phyloP scores from a whole-genome alignment of 768 basidiomycete genomes.

The Strobilomyces confusus region DNA sequence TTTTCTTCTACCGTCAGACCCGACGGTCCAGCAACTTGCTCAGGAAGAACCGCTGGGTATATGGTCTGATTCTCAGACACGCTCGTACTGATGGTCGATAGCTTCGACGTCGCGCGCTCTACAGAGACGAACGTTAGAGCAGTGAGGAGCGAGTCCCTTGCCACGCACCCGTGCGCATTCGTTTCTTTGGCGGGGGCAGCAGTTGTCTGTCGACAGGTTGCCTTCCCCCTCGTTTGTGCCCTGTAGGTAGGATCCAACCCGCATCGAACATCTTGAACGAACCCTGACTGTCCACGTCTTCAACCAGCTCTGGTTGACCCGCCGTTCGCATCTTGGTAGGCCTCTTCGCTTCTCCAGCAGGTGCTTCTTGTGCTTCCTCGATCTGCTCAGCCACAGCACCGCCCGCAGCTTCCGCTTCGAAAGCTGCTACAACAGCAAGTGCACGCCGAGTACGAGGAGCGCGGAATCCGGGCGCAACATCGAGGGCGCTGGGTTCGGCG shows the following conservation, averaged over 20 bases:
- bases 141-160: not conserved
- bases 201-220: slow-evolving; percentile 40
- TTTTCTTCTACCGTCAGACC: slow-evolving; percentile 19
- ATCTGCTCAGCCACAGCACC: slow-evolving; percentile 12
- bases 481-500: slow-evolving; percentile 27
- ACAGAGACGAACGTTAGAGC: not conserved
- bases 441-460: slow-evolving; percentile 49
- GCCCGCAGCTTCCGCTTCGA: slow-evolving; percentile 38
- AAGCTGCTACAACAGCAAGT: slow-evolving; percentile 38
- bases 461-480: slow-evolving; percentile 42
- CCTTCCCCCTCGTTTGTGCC: slow-evolving; percentile 62
- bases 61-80: slow-evolving; percentile 45
- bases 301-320: slow-evolving; percentile 46
- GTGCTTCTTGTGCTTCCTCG: slow-evolving; percentile 2
- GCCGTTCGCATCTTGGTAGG: slow-evolving; percentile 17
- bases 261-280: slow-evolving; percentile 81
- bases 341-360: slow-evolving; percentile 25
- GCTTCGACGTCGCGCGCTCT: slow-evolving; percentile 38
- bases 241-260: slow-evolving; percentile 84
- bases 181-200: slow-evolving; percentile 54
- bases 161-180: slow-evolving; percentile 41
- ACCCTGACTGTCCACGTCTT: slow-evolving; percentile 65
- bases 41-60: slow-evolving; percentile 19
- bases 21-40: slow-evolving; percentile 26
- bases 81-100: slow-evolving; percentile 46